Base-by-base conservation (phyloP, 306 rosid genomes). In the Malus sylvestris region DNA sequence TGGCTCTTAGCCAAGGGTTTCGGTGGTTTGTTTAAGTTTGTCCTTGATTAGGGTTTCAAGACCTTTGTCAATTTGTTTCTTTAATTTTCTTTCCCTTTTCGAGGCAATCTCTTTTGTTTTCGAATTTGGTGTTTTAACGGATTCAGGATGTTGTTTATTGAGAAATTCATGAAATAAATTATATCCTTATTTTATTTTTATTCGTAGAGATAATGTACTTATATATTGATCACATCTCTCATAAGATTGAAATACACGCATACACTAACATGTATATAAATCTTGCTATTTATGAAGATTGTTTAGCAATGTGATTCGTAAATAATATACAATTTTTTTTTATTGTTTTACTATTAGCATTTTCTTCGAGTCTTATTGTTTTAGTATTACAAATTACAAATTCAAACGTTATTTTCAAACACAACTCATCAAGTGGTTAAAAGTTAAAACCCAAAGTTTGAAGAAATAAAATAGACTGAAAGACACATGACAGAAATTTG, bases 61-160 rank as follows among this genome's bases (percentile, higher is more conserved):
- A 44, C 27, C 66, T 44, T 10, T 16, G 22, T 30, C 55, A 1
- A 15, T 49, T 63, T 0, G 42, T 63, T 72, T 72, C 76, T 14
- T 57, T 20, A 57, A 19, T 57, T 57, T 8, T 20, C 3, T 19
- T 5, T 38, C 29, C 76, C 52, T 57, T 72, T 58, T 72, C 76
- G 38, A 23, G 68, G 27, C 67, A 72, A 40, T 58, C 35, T 59
- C 45, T 10, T 53, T 71, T 72, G 76, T 58, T 57, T 57, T 57
- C 55, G 67, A 72, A 72, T 38, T 22, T 72, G 76, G 67, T 72
- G 67, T 23, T 58, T 15, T 58, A 38, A 58, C 67, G 53, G 76
- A 58, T 72, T 72, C 76, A 8, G 9, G n/a, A 23, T 55, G 4
- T 16, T 38, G 15, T 13, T 49, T 1, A 27, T 23, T 72, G 76